Evolutionary conservation across 352 stramenopile species (phyloP).

Genomic region (Thalassiosira ordinaria): DNA sequence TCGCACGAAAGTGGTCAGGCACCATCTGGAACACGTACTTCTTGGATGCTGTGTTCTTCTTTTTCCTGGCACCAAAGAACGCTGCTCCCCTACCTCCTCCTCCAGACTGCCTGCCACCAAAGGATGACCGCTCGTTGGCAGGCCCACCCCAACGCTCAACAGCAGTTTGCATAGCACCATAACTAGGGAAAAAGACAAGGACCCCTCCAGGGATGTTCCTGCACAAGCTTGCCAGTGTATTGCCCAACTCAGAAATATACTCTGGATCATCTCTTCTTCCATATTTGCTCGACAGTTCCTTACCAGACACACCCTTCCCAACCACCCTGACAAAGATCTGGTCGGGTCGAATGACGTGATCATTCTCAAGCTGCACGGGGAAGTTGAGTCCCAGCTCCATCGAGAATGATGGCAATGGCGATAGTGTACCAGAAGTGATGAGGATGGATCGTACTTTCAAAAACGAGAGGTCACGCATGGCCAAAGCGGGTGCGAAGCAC

Average conservation of each 20-base stretch:
- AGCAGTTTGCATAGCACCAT: constrained; percentile 91
- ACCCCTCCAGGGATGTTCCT: constrained; percentile 95
- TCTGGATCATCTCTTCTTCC: constrained; percentile 91
- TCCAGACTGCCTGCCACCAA: constrained; percentile 10
- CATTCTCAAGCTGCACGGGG: constrained; percentile 95
- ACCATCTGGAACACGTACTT: constrained; percentile 50
- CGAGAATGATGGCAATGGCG: constrained; percentile 94
- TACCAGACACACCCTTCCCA: constrained; percentile 91
- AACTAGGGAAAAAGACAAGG: constrained; percentile 99
- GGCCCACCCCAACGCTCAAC: constrained; percentile 81
- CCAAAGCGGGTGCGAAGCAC: constrained; percentile 97
- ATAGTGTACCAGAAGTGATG: constrained; percentile 96
- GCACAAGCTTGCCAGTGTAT: constrained; percentile 94
- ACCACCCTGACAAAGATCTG: constrained; percentile 89
- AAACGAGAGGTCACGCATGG: constrained; percentile 93
- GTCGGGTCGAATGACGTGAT: constrained; percentile 91
- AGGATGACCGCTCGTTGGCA: constrained; percentile 32
- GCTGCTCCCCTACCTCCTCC: constrained; percentile 63
- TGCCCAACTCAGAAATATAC: constrained; percentile 96
- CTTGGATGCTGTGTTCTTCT: constrained; percentile 23
- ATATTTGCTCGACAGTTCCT: constrained; percentile 94
- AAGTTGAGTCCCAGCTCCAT: constrained; percentile 97
- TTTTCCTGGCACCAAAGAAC: constrained; percentile 86
- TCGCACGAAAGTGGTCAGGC: constrained; percentile 39
- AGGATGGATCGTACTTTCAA: constrained; percentile 90